These are phyloP conservation scores for Diplodia scrobiculata DNA, from an alignment of 2,329 filamentous ascomycete species.

Conservation along the genomic window DNA sequence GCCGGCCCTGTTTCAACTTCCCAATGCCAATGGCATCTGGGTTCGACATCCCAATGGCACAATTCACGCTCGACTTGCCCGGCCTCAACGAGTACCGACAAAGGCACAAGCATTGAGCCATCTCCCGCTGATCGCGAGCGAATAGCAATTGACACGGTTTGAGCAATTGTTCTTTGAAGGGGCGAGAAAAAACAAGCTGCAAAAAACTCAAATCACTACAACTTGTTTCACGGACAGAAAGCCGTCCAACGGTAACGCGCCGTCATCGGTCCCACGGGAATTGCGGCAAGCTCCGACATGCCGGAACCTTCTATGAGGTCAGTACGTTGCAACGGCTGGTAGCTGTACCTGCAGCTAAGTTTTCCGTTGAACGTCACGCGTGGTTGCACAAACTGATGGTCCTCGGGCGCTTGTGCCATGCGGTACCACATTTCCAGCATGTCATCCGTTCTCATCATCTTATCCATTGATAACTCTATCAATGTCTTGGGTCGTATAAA, in stretches of 20 bases:
- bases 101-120: not conserved
- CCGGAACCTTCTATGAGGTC: not conserved
- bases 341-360: not conserved
- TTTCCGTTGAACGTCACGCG: not conserved
- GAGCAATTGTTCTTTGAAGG: not conserved
- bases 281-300: not conserved
- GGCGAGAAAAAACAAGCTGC: not conserved
- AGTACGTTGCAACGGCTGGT: not conserved
- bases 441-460: no score
- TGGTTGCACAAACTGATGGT: not conserved
- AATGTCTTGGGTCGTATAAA: no score
- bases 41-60: no score
- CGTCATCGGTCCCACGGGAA: not conserved
- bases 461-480: no score
- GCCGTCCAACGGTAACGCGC: not conserved
- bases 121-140: not conserved
- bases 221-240: not conserved
- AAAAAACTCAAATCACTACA: not conserved
- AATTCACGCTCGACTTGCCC: no score
- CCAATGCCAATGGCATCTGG: not conserved
- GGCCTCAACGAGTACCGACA: not conserved
- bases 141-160: not conserved
- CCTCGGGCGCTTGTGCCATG: not conserved
- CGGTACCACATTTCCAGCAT: no score
- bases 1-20: not conserved